phyloP scores from a whole-genome alignment of 768 basidiomycete species.

The Leccinum disarticulatum region DNA sequence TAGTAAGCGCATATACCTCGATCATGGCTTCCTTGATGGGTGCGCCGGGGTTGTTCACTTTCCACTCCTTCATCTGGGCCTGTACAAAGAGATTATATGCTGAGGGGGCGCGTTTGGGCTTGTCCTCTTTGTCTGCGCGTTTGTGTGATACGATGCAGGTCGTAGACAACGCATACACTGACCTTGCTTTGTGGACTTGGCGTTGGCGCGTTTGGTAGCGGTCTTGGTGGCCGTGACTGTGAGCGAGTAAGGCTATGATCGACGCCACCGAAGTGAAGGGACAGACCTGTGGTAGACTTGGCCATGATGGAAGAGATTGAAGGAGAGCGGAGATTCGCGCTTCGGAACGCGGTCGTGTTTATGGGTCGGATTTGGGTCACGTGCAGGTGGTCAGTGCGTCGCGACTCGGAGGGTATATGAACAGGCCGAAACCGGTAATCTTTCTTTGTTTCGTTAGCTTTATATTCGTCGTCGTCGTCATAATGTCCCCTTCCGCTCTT shows the following conservation, averaged over 20 bases:
- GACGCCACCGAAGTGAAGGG: background rate
- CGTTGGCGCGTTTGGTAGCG: conserved; percentile 54
- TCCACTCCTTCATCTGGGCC: conserved; percentile 57
- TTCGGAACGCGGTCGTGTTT: conserved; percentile 8
- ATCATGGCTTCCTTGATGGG: conserved; percentile 55
- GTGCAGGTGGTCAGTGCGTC: conserved; percentile 26
- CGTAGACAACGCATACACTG: conserved; percentile 13
- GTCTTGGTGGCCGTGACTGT: conserved; percentile 55
- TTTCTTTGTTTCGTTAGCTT: background rate
- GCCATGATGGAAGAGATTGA: conserved; percentile 41
- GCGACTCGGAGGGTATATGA: conserved; percentile 19
- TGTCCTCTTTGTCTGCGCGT: conserved; percentile 39
- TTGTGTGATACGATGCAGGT: background rate
- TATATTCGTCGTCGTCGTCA: background rate
- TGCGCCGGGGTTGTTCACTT: conserved; percentile 47
- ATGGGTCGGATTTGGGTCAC: conserved; percentile 31
- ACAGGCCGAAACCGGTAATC: background rate
- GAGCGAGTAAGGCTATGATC: conserved; percentile 3
- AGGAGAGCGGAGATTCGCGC: conserved; percentile 1
- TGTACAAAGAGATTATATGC: conserved; percentile 61
- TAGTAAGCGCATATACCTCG: conserved; percentile 32
- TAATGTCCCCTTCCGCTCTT: conserved; percentile 43
- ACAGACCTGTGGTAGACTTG: conserved; percentile 49
- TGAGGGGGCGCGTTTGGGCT: conserved; percentile 56
- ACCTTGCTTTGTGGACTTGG: conserved; percentile 42